A percentile compares a stretch with the other conserved stretches of the same genome.
Evolutionary conservation across 208 protist species (phyloP).

Genomic region (Acanthamoeba castellanii): DNA sequence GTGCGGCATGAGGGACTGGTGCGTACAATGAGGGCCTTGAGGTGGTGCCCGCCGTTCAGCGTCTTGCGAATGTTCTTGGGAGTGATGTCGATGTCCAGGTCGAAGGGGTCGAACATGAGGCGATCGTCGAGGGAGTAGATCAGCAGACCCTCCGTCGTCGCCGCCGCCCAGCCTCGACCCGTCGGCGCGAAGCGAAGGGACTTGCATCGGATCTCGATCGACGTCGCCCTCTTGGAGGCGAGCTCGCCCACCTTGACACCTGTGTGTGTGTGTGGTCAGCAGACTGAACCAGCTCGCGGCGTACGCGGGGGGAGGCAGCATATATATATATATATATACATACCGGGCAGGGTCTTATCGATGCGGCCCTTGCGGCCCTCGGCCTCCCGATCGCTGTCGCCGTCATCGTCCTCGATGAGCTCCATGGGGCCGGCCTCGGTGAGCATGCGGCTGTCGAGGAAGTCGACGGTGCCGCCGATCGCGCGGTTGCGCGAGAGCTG

Average conservation of each 20-base stretch:
- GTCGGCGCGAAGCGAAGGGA: constrained; percentile 87
- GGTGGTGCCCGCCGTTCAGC: constrained; percentile 75
- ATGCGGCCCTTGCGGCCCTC: constrained; percentile 62
- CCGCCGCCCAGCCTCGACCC: constrained; percentile 88
- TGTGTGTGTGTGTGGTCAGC: background rate
- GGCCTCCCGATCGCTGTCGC: constrained; percentile 60
- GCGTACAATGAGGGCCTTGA: constrained; percentile 82
- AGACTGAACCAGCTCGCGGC: background rate
- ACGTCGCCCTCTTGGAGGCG: background rate
- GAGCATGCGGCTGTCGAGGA: constrained; percentile 85
- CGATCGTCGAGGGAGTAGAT: constrained; percentile 91
- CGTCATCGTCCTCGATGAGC: constrained; percentile 82
- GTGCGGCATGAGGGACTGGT: too few relatives aligned
- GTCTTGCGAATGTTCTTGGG: constrained; percentile 79
- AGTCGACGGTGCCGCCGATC: constrained; percentile 86
- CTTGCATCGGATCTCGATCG: constrained; percentile 43
- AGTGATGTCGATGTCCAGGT: constrained; percentile 91
- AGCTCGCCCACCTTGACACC: constrained; percentile 76
- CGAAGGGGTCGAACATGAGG: constrained; percentile 90
- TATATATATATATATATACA: too few relatives aligned
- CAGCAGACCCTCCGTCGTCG: constrained; percentile 91
- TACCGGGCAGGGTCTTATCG: background rate
- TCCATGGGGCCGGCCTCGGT: constrained; percentile 85
- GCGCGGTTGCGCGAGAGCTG: constrained; percentile 84
- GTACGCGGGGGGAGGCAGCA: too few relatives aligned